Evolutionary conservation across 257 asterid species (phyloP), one percentile per base, ranked within the genome.

Genomic region (Verbascum thapsus): DNA sequence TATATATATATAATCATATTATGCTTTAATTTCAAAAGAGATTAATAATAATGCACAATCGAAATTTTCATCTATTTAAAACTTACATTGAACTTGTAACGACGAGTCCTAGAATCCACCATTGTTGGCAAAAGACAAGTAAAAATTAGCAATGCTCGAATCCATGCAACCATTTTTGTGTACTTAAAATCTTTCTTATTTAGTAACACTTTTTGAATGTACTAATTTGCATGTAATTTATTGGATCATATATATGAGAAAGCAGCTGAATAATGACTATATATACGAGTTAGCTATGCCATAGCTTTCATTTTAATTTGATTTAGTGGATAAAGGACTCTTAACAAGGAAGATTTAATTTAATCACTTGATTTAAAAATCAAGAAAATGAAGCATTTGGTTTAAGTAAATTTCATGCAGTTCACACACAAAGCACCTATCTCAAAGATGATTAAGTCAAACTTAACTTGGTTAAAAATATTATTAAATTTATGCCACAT

Each of bases 11-110:
- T n/a, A n/a, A n/a, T n/a, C n/a, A n/a, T n/a, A n/a, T n/a, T n/a
- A n/a, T n/a, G n/a, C n/a, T n/a, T n/a, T n/a, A n/a, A n/a, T n/a
- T n/a, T n/a, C n/a, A n/a, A n/a, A n/a, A n/a, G n/a, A n/a, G n/a
- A n/a, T n/a, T n/a, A n/a, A n/a, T n/a, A n/a, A n/a, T n/a, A n/a
- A n/a, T n/a, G n/a, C n/a, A n/a, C n/a, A n/a, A n/a, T n/a, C n/a
- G n/a, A n/a, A n/a, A n/a, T n/a, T n/a, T n/a, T n/a, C n/a, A n/a
- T n/a, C n/a, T n/a, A n/a, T n/a, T 7, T 20, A 20, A 8, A 38
- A 74, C 88, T 76, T 69, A 81, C 91, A 37, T 81, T 73, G 67
- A 84, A 84, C 22, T 81, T 78, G 61, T 81, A 81, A 35, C 55
- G 77, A 19, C 85, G 87, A 63, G 67, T 47, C 7, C 10, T 44